Base-by-base conservation (phyloP, 352 stramenopile species). In the Pythium pyrilobum region DNA sequence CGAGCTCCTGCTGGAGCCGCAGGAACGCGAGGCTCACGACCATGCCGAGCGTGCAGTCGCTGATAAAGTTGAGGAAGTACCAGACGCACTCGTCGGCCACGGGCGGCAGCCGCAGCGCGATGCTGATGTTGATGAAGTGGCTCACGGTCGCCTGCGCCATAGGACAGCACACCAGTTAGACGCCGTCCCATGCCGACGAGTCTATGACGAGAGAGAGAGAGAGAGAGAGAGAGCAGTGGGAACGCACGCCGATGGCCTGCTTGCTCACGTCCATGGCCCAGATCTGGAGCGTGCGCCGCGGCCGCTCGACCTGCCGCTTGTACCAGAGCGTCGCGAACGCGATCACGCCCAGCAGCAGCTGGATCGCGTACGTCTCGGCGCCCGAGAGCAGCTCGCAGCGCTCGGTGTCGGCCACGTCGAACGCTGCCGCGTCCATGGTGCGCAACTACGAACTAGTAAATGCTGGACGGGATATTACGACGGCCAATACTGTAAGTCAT, bases 1-100 rank as follows among this genome's bases (percentile, higher is more conserved):
- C 77, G 38, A 89, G 37, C 58, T 92, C 81, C 59, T 89, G 74
- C 54, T 88, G 79, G 36, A 88, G 54, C 13, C 75, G 72, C n/a
- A 92, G 59, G 42, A 89, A 85, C 53, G 78, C 76, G 20, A 92
- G 56, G 29, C 75, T 80, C 59, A 92, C 76, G 45, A 85, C 29
- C 77, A 88, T 92, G 27, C 81, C 81, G n/a, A 92, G 72, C 31
- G 80, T 89, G 50, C 76, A 88, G 58, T 92, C 81, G 44, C 72
- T 77, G 46, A 90, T 67, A 28, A 89, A 90, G 59, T 92, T 92
- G 54, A 90, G 64, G 56, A 92, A 92, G 56, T 92, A 92, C 81
- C 81, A 92, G 10, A 85, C 77, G 63, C 81, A 92, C 54, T 92
- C 78, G 61, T 92, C 80, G 16, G 81, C 85, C 46, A 90, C 77